A percentile compares a stretch with the other conserved stretches of the same genome.
Conservation (phyloP, 148 eudicot genomes). For the Fallopia convolvulus region DNA sequence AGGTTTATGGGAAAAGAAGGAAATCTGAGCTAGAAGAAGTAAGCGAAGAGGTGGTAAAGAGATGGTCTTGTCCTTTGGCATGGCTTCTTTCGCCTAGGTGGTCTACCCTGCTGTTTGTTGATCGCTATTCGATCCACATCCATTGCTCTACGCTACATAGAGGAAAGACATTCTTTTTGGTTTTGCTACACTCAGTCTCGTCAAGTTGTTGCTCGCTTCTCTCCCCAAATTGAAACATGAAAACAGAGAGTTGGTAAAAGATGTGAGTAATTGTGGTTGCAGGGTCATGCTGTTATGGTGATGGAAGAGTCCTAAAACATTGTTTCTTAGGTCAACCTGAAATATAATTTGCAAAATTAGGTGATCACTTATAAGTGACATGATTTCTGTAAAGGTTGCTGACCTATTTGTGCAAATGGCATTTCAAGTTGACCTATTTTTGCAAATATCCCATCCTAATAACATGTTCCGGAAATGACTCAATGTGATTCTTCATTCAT, state of each 20-base stretch:
- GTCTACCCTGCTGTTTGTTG: not conserved
- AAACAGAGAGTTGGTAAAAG: not conserved
- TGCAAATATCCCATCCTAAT: not conserved
- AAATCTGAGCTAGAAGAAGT: not conserved
- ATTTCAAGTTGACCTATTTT: not conserved
- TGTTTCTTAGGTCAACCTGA: not conserved
- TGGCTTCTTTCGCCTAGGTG: not conserved
- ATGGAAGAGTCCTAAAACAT: not conserved
- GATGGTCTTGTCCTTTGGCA: not conserved
- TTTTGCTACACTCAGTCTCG: not conserved
- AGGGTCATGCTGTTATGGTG: not conserved
- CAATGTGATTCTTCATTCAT: not conserved
- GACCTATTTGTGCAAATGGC: not conserved
- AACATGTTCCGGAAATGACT: not conserved
- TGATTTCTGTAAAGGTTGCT: not conserved
- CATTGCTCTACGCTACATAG: not conserved
- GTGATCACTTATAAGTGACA: not conserved
- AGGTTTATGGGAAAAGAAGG: not conserved
- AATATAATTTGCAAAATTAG: not conserved
- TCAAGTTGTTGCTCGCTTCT: not conserved
- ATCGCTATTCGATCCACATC: not conserved
- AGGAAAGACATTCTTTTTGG: not conserved
- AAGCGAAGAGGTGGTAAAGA: too few relatives aligned
- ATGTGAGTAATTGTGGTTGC: not conserved
- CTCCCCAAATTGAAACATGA: not conserved